Percentiles rank a stretch among this genome's conserved stretches.
Evolutionary conservation across 768 basidiomycete genomes (phyloP).

Genomic region (Russula compacta): DNA sequence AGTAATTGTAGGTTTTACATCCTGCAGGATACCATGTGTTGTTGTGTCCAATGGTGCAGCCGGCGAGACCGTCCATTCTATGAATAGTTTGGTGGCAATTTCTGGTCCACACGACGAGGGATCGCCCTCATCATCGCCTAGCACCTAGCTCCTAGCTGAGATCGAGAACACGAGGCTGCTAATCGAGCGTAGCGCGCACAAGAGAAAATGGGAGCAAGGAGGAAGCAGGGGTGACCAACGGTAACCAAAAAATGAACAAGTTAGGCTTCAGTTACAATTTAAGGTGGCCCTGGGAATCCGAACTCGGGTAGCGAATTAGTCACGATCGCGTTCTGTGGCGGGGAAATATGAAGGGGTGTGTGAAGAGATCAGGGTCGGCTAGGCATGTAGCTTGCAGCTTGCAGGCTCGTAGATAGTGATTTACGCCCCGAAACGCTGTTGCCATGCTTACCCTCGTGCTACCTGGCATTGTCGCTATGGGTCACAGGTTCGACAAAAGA

Average conservation of each 20-base stretch:
- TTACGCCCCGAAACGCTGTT: slow-evolving; percentile 10
- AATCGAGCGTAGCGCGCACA: not conserved
- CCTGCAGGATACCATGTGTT: slow-evolving; percentile 16
- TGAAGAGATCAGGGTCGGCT: slow-evolving; percentile 12
- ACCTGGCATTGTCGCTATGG: slow-evolving; percentile 1
- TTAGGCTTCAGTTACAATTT: not conserved
- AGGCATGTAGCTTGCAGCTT: not conserved
- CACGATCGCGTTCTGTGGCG: slow-evolving; percentile 6
- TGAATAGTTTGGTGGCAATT: not conserved
- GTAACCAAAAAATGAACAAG: not conserved
- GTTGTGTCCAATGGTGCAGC: not conserved
- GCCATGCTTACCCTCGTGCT: slow-evolving; percentile 14
- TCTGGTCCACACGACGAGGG: not conserved
- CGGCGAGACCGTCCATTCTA: not conserved
- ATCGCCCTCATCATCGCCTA: not conserved
- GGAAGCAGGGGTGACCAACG: not conserved
- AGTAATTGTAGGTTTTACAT: not conserved
- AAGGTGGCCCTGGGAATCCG: slow-evolving; percentile 2
- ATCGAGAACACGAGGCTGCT: slow-evolving; percentile 3
- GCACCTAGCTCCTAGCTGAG: not conserved
- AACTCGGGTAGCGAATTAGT: not conserved
- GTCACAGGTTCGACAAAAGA: not conserved
- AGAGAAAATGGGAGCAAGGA: not conserved
- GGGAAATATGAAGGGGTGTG: slow-evolving; percentile 5
- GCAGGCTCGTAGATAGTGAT: slow-evolving; percentile 3